Base-by-base conservation (phyloP, 352 stramenopile genomes). In the Lagenidium giganteum region DNA sequence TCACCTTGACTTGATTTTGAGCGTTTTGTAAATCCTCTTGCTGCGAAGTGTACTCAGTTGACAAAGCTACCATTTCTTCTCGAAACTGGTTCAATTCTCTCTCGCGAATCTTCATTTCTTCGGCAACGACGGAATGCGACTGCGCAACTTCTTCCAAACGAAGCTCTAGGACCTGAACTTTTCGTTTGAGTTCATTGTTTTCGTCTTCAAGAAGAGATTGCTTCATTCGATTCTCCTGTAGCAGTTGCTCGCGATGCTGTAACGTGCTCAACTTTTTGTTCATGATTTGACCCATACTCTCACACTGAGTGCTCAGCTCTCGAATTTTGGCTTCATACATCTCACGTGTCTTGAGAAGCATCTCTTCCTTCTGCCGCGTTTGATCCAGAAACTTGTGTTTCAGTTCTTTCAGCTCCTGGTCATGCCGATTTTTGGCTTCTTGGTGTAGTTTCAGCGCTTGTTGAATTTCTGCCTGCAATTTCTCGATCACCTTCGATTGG, bases 151-250 rank as follows among this genome's bases (percentile, higher is more conserved):
- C 80, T 20, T 90, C 73, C 1, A 93, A 56, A 11, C 73, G 72
- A 26, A 85, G 72, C 54, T 93, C 80, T 4, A 93, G 57, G 24
- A 84, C 68, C 46, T 87, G 68, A 7, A 89, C 65, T 49, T 89
- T 93, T 14, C 71, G 70, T 46, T 85, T 83, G 2, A 87, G 54
- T 45, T 86, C 75, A 14, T 49, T 73, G 57, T 87, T 93, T 45
- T 90, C 75, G 35, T 93, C 73, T 45, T 89, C 77, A 26, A 90
- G 20, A 12, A 66, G 46, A 12, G 59, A 59, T 26, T 69, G 66
- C 45, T 81, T 84, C 2, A 54, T 44, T 9, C 75, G 72, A 18
- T 35, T 83, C 17, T 89, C 78, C 49, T 88, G 73, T 18, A 90
- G 52, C 25, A 87, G 55, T 20, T 78, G 63, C 39, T 90, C 75